These are phyloP conservation scores for Buxus sempervirens DNA, from an alignment of 164 flowering plant genomes.

Conservation along the genomic window DNA sequence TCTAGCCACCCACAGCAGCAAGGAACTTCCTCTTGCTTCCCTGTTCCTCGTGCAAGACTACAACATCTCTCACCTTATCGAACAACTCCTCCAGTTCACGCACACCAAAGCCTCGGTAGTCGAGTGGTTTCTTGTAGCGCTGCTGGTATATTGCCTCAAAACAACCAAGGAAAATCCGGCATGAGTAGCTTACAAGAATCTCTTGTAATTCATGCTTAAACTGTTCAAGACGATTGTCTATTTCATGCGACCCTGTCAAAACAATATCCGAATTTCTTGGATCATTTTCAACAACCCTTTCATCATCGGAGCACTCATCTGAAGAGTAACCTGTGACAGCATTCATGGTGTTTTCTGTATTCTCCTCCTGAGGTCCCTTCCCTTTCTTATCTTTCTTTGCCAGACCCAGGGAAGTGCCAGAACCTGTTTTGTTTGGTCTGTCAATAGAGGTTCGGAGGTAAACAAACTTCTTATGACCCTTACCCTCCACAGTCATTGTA, in stretches of 20 bases:
- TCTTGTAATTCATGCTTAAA: conserved; percentile 81
- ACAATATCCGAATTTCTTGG: conserved; percentile 22
- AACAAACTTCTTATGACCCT: conserved; percentile 63
- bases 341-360: conserved; percentile 12
- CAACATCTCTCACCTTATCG: conserved; percentile 67
- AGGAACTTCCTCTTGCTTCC: conserved; percentile 60
- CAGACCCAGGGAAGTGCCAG: conserved; percentile 31
- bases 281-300: conserved; percentile 31
- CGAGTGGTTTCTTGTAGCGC: conserved; percentile 69
- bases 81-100: conserved; percentile 63
- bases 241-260: conserved; percentile 12
- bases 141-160: conserved; percentile 79
- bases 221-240: conserved; percentile 31
- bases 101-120: conserved; percentile 57
- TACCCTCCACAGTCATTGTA: conserved; percentile 54
- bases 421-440: conserved; percentile 27
- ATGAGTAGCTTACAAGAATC: conserved; percentile 83
- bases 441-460: conserved; percentile 41
- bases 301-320: conserved; percentile 73
- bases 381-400: conserved; percentile 49
- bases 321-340: conserved; percentile 43
- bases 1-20: conserved; percentile 41
- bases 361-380: conserved; percentile 51
- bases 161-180: conserved; percentile 50
- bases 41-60: conserved; percentile 57